Evolutionary conservation across 805 yeast genomes (phyloP).

Genomic region (Metschnikowia orientalis): DNA sequence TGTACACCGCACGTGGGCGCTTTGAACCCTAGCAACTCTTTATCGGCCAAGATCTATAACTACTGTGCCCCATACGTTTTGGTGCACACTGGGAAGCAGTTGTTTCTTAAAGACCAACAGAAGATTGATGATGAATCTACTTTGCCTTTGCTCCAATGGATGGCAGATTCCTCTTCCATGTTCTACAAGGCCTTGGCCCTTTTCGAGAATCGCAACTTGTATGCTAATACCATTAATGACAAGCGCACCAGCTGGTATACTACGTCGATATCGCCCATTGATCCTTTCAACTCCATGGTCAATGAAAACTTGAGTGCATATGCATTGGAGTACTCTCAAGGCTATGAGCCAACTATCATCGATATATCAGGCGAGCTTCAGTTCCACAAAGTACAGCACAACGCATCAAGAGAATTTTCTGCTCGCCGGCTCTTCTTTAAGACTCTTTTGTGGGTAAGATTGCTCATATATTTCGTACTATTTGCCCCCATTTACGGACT

Average conservation of each 20-base stretch:
- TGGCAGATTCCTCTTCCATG: constrained; percentile 13
- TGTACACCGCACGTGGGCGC: constrained; percentile 64
- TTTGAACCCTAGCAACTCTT: constrained; percentile 43
- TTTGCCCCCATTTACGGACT: constrained; percentile 61
- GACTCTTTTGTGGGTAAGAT: constrained; percentile 43
- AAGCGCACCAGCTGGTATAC: constrained; percentile 76
- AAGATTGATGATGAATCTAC: constrained; percentile 1
- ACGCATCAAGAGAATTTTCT: neutral
- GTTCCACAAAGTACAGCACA: constrained; percentile 11
- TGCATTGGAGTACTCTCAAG: constrained; percentile 42
- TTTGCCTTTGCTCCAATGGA: constrained; percentile 14
- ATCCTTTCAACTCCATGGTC: constrained; percentile 55
- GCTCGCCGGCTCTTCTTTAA: constrained; percentile 1
- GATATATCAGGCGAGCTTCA: constrained; percentile 46
- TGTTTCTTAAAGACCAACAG: constrained; percentile 51
- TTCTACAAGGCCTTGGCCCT: constrained; percentile 12
- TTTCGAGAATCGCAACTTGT: constrained; percentile 10
- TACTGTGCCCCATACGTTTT: constrained; percentile 57
- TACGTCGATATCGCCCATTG: constrained; percentile 59
- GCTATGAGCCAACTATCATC: constrained; percentile 55
- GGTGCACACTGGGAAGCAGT: constrained; percentile 70
- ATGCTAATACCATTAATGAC: constrained; percentile 16
- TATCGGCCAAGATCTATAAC: constrained; percentile 51
- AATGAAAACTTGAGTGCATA: constrained; percentile 35
- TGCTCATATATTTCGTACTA: constrained; percentile 43